Conservation (phyloP, 768 basidiomycete species). For the Boletus subcaerulescens region DNA sequence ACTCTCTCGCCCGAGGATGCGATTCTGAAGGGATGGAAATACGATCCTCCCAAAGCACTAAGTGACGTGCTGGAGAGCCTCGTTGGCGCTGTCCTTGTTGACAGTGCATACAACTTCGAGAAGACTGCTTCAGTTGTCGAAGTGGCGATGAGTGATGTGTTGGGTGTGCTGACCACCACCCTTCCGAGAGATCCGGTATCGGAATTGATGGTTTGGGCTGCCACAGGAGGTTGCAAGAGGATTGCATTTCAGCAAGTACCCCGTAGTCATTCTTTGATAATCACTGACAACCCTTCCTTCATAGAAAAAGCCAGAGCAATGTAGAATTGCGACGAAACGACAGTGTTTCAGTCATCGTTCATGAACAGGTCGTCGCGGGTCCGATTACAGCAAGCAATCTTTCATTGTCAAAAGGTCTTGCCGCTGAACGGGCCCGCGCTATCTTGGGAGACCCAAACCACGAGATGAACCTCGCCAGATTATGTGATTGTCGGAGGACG, state of each 20-base stretch:
- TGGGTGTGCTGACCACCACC: slow-evolving; percentile 56
- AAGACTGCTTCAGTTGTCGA: slow-evolving; percentile 59
- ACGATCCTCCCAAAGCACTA: slow-evolving; percentile 81
- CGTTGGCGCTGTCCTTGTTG: slow-evolving; percentile 79
- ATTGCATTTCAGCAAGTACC: slow-evolving; percentile 45
- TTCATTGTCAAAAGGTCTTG: slow-evolving; percentile 64
- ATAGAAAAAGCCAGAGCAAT: slow-evolving; percentile 45
- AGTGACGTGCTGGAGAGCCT: slow-evolving; percentile 86
- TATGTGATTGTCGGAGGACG: slow-evolving; percentile 41
- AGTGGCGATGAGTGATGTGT: slow-evolving; percentile 62
- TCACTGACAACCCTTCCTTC: neutral
- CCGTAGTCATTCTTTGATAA: neutral
- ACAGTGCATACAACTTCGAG: slow-evolving; percentile 73
- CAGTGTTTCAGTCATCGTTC: slow-evolving; percentile 56
- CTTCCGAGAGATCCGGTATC: slow-evolving; percentile 71
- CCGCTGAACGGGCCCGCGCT: slow-evolving; percentile 58
- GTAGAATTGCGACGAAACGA: slow-evolving; percentile 44
- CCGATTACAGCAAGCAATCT: slow-evolving; percentile 59
- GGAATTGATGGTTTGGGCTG: slow-evolving; percentile 66
- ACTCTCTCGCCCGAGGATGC: slow-evolving; percentile 56
- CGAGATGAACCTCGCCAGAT: slow-evolving; percentile 40
- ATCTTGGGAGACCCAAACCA: slow-evolving; percentile 47
- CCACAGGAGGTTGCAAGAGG: slow-evolving; percentile 52
- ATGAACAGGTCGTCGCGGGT: slow-evolving; percentile 53
- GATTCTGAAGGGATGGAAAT: slow-evolving; percentile 70